Percentiles rank a stretch among this genome's conserved stretches.
Conservation (phyloP, 139 green algal genomes). For the Chlorella sp. region DNA sequence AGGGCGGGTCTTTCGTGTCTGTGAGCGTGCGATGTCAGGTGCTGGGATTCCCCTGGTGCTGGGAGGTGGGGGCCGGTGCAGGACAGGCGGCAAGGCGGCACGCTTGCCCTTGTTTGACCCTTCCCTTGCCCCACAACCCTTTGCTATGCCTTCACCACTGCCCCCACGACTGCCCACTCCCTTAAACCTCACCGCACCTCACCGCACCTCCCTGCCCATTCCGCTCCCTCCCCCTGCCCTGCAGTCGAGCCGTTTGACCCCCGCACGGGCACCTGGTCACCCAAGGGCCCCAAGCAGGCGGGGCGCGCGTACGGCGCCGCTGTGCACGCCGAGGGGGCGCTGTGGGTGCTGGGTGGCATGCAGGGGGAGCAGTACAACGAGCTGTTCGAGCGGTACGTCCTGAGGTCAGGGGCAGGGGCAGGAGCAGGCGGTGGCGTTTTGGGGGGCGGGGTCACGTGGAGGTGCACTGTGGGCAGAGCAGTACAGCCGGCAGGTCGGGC, state of each 20-base stretch:
- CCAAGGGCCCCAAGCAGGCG: constrained; percentile 23
- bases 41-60: no score
- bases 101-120: no score
- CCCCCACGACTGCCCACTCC: background rate
- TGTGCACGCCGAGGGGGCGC: constrained; percentile 20
- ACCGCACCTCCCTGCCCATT: background rate
- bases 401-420: background rate
- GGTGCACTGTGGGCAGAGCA: background rate
- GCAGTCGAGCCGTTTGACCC: constrained; percentile 30
- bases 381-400: constrained; percentile 30
- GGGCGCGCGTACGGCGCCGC: constrained; percentile 44
- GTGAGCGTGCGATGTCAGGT: no score
- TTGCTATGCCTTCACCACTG: no score
- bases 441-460: background rate
- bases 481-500: no score
- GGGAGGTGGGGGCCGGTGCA: no score
- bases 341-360: constrained; percentile 47
- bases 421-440: background rate
- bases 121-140: no score
- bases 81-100: no score
- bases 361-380: constrained; percentile 41
- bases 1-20: no score
- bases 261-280: constrained; percentile 20
- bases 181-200: background rate
- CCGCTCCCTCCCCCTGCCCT: no score